phyloP scores from a whole-genome alignment of 257 asterid genomes.

The Euphrasia confusa region DNA sequence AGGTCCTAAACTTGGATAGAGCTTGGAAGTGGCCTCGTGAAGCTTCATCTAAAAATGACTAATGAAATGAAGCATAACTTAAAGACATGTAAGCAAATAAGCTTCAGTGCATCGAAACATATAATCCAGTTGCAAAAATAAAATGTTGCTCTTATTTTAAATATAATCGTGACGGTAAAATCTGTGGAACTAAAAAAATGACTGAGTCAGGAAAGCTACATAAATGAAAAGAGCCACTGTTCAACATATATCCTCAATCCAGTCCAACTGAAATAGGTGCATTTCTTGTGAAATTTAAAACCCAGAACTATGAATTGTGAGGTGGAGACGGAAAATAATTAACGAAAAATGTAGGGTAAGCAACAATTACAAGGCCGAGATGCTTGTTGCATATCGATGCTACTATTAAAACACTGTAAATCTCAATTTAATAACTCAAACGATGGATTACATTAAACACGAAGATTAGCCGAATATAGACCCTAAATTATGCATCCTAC shows the following conservation, averaged over 20 bases:
- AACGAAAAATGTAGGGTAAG: neutral
- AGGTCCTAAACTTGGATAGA: neutral
- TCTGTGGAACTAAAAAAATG: neutral
- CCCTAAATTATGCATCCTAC: neutral
- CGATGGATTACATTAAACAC: neutral
- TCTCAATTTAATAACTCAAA: constrained; percentile 13
- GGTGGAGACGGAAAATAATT: neutral
- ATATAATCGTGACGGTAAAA: neutral
- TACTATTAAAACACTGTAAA: neutral
- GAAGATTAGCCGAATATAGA: constrained; percentile 9
- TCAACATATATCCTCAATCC: neutral
- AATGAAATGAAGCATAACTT: neutral
- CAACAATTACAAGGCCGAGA: neutral
- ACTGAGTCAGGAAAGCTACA: neutral
- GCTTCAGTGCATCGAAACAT: neutral
- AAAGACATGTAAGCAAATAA: neutral
- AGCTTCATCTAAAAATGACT: neutral
- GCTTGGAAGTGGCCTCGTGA: constrained; percentile 4
- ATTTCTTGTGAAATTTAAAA: neutral
- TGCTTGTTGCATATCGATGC: constrained; percentile 9
- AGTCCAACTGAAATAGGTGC: neutral
- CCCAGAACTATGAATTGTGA: neutral
- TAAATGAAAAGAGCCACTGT: neutral
- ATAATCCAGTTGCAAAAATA: neutral
- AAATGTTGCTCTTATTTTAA: neutral